These are phyloP conservation scores for Entomortierella chlamydospora DNA, from an alignment of 192 early-diverging fungal genomes.

Conservation along the genomic window DNA sequence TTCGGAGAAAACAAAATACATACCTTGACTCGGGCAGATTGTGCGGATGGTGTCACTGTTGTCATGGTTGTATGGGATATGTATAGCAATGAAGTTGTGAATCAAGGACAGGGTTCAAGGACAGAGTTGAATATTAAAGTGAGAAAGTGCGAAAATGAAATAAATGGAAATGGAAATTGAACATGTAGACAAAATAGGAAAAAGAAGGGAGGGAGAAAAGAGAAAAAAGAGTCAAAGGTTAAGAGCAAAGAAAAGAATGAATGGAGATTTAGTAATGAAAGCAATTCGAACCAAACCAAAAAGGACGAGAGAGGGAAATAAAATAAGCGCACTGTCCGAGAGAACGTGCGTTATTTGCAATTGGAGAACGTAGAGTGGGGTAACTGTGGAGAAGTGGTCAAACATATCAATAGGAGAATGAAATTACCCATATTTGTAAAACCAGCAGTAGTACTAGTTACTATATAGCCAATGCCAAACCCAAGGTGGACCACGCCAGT, in stretches of 20 bases:
- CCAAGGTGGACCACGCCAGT: no score
- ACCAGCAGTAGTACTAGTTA: no score
- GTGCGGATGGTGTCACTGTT: neutral
- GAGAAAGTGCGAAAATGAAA: neutral
- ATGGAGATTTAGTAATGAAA: no score
- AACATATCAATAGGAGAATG: no score
- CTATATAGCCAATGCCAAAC: no score
- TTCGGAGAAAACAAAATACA: neutral
- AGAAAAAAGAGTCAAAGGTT: neutral
- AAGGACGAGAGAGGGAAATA: neutral
- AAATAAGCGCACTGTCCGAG: no score
- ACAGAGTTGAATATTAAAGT: neutral
- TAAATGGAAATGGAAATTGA: neutral
- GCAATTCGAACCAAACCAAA: conserved; percentile 1
- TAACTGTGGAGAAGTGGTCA: no score
- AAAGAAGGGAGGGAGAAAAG: neutral
- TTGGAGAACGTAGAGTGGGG: no score
- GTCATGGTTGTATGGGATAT: neutral
- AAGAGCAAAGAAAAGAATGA: no score
- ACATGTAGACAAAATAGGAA: neutral
- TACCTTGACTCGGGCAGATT: conserved; percentile 19
- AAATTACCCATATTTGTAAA: no score
- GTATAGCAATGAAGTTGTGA: neutral
- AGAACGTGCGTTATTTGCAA: no score
- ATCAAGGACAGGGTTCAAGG: neutral